phyloP scores from a whole-genome alignment of 2,329 filamentous ascomycete species.

The Epichloe coenophiala region DNA sequence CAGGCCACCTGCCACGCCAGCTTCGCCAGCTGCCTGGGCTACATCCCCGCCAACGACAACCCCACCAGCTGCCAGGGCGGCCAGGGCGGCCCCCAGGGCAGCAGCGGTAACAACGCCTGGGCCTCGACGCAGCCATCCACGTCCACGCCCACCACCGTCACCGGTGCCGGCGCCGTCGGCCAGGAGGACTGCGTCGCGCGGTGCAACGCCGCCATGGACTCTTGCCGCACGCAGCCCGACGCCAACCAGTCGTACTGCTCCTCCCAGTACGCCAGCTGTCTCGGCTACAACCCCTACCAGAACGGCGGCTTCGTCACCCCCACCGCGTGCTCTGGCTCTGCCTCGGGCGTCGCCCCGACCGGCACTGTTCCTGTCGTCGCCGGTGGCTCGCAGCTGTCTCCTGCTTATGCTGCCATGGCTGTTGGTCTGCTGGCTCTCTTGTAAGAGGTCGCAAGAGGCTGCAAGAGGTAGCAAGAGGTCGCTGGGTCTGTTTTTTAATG shows the following conservation, averaged over 20 bases:
- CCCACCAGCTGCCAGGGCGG: too few relatives aligned
- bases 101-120: too few relatives aligned
- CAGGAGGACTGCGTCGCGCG: neutral
- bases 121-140: neutral
- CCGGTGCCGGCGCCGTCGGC: neutral
- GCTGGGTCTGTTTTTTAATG: too few relatives aligned
- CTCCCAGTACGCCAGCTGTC: slow-evolving; percentile 1
- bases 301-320: neutral
- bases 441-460: neutral
- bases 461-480: too few relatives aligned
- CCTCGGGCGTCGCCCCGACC: neutral
- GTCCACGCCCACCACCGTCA: neutral
- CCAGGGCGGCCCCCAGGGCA: too few relatives aligned
- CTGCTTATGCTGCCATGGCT: slow-evolving; percentile 2
- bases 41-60: too few relatives aligned
- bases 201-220: neutral
- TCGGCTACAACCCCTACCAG: neutral
- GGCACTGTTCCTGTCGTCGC: neutral
- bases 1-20: too few relatives aligned
- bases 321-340: neutral
- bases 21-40: too few relatives aligned
- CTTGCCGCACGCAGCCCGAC: neutral
- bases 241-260: neutral
- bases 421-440: neutral
- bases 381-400: neutral